A percentile compares a stretch with the other conserved stretches of the same genome.
These are phyloP conservation scores for Mycogone perniciosa DNA, from an alignment of 2,329 filamentous ascomycete genomes.

Conservation along the genomic window DNA sequence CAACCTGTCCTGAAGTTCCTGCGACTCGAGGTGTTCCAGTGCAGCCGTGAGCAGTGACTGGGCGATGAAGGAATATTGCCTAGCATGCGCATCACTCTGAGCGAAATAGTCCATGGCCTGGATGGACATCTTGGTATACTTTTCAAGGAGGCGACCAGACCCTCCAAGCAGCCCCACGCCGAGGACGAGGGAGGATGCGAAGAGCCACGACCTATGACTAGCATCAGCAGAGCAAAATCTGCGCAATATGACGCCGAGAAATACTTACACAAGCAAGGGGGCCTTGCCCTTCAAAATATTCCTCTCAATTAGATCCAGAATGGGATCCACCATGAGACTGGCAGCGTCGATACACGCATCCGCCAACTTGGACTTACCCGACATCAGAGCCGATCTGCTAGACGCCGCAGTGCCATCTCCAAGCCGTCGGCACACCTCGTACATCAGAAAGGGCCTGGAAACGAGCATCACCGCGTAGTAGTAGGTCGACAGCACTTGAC, in stretches of 20 bases:
- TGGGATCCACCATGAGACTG: slow-evolving; percentile 45
- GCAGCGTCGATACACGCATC: slow-evolving; percentile 52
- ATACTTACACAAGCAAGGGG: slow-evolving; percentile 44
- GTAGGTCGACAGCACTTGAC: slow-evolving; percentile 46
- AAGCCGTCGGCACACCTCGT: slow-evolving; percentile 43
- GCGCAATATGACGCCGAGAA: not conserved
- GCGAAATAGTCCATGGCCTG: slow-evolving; percentile 44
- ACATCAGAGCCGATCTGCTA: slow-evolving; percentile 22
- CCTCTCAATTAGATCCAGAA: slow-evolving; percentile 38
- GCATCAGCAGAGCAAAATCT: not conserved
- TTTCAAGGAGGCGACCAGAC: slow-evolving; percentile 47
- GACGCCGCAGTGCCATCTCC: slow-evolving; percentile 26
- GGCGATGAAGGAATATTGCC: slow-evolving; percentile 48
- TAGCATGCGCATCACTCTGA: slow-evolving; percentile 42
- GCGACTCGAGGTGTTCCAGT: slow-evolving; percentile 40
- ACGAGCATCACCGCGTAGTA: slow-evolving; percentile 54
- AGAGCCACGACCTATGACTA: slow-evolving; percentile 43
- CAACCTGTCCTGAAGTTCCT: slow-evolving; percentile 40
- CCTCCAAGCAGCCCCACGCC: slow-evolving; percentile 45
- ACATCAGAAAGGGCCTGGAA: slow-evolving; percentile 50
- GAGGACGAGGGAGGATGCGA: slow-evolving; percentile 46
- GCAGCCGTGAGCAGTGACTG: slow-evolving; percentile 43
- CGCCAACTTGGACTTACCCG: slow-evolving; percentile 44
- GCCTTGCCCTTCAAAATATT: slow-evolving; percentile 38
- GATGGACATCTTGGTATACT: slow-evolving; percentile 42